Percentiles rank a stretch among this genome's conserved stretches.
Evolutionary conservation across 2,329 filamentous ascomycete genomes (phyloP).

Genomic region (Botrytis galanthina): DNA sequence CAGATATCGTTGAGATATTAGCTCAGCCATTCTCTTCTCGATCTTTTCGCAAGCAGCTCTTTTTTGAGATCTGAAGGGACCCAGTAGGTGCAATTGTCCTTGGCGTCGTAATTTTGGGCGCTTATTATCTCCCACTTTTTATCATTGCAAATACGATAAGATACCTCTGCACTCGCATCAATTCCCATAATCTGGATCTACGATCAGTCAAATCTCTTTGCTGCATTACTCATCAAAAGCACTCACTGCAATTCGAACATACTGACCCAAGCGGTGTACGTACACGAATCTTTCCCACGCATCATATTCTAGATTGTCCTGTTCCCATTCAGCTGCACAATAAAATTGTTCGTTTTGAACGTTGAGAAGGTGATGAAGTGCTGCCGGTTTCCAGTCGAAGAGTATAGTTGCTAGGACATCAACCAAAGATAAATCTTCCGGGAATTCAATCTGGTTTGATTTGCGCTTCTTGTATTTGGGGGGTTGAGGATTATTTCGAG

Average conservation of each 20-base stretch:
- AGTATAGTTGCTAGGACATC: background rate
- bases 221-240: no score
- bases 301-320: rapidly evolving
- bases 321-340: background rate
- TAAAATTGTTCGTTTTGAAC: background rate
- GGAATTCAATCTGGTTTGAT: background rate
- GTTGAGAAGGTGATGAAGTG: background rate
- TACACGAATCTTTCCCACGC: background rate
- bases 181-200: background rate
- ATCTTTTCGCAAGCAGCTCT: no score
- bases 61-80: background rate
- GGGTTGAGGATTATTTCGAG: rapidly evolving
- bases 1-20: background rate
- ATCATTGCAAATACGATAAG: background rate
- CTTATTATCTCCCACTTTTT: background rate
- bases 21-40: background rate
- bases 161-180: background rate
- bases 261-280: background rate
- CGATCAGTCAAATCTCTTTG: background rate
- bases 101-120: background rate
- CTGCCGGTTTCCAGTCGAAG: background rate
- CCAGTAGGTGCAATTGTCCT: rapidly evolving
- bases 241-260: background rate
- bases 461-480: background rate
- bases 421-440: background rate